phyloP scores from a whole-genome alignment of 2,329 filamentous ascomycete genomes.

The Aspergillus clavatus region DNA sequence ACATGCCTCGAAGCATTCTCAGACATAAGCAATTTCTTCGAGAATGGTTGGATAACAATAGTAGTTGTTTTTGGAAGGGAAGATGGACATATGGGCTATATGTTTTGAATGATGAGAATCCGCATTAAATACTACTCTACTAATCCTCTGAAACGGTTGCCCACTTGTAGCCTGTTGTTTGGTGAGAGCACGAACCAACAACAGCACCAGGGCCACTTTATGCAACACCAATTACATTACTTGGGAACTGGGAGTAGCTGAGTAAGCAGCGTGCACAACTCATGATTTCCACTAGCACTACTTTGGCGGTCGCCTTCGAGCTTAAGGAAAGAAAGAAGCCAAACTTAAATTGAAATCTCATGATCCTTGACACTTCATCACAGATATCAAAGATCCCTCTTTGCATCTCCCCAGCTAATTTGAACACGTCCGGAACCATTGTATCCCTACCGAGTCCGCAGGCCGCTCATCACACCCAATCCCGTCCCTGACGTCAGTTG shows the following conservation, averaged over 20 bases:
- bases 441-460: neutral
- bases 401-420: neutral
- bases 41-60: neutral
- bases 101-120: too few relatives aligned
- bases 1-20: slow-evolving; percentile 17
- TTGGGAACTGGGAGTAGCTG: too few relatives aligned
- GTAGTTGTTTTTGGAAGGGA: neutral
- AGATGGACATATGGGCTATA: neutral
- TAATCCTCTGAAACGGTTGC: too few relatives aligned
- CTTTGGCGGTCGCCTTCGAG: slow-evolving; percentile 11
- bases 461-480: slow-evolving; percentile 5
- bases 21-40: neutral
- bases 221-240: too few relatives aligned
- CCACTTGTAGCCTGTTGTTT: too few relatives aligned
- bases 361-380: neutral
- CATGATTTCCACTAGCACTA: slow-evolving; percentile 4
- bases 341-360: slow-evolving; percentile 2
- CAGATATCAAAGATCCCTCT: neutral
- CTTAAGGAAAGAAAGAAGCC: slow-evolving; percentile 7
- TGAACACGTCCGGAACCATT: neutral
- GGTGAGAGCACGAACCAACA: too few relatives aligned
- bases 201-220: too few relatives aligned
- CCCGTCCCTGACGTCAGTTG: slow-evolving; percentile 25
- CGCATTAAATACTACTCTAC: too few relatives aligned
- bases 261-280: slow-evolving; percentile 14